A percentile compares a stretch with the other conserved stretches of the same genome.
Conservation (phyloP, 352 stramenopile species). For the Globisporangium abappressorium region DNA sequence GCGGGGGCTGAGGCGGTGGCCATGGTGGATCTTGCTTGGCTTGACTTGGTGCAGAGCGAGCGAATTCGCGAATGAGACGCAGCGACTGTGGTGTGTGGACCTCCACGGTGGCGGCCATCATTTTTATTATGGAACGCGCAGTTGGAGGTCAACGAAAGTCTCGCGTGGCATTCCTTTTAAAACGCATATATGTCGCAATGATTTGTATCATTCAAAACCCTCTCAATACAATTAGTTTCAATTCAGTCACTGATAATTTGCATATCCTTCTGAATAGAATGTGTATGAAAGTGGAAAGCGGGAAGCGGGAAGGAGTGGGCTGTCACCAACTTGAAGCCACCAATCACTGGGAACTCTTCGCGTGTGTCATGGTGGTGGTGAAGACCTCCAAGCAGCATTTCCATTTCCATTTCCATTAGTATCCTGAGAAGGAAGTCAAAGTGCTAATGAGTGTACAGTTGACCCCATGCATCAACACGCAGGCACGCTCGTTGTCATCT, state of each 20-base stretch:
- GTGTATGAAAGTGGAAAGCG: too few species aligned
- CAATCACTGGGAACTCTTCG: neutral
- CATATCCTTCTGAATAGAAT: neutral
- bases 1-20: neutral
- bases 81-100: too few species aligned
- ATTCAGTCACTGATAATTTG: neutral
- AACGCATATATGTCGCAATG: neutral
- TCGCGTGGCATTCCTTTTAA: neutral
- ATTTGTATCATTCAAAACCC: neutral
- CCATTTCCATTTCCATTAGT: too few species aligned
- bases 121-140: neutral
- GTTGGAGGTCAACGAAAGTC: neutral
- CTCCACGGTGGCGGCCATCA: neutral
- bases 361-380: neutral
- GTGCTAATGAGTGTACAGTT: neutral
- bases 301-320: neutral
- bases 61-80: neutral
- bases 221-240: too few species aligned
- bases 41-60: neutral
- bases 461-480: too few species aligned
- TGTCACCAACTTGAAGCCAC: conserved; percentile 1
- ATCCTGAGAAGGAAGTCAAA: neutral
- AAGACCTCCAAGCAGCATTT: neutral
- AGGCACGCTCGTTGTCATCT: neutral
- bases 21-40: neutral